Evolutionary conservation across 768 basidiomycete genomes (phyloP).

Genomic region (Naganishia vaughanmartiniae): DNA sequence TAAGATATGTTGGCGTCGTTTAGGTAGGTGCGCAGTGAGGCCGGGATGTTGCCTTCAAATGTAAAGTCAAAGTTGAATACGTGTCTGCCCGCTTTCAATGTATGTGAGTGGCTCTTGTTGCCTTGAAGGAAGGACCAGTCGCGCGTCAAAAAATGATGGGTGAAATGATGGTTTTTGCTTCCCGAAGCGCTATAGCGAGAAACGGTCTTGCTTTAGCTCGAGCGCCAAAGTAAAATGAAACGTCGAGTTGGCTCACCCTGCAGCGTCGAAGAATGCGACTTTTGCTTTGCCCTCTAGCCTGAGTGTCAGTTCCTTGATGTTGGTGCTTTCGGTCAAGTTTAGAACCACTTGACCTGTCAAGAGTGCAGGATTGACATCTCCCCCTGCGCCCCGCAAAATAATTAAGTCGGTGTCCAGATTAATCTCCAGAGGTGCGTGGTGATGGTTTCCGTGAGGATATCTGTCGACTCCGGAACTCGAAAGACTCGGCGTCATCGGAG

Average conservation of each 20-base stretch:
- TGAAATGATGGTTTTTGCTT: conserved; percentile 51
- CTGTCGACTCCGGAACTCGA: conserved; percentile 16
- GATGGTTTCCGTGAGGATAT: conserved; percentile 24
- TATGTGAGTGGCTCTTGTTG: conserved; percentile 72
- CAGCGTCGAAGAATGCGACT: conserved; percentile 58
- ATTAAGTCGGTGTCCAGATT: conserved; percentile 68
- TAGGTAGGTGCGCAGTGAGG: conserved; percentile 62
- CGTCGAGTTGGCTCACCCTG: conserved; percentile 40
- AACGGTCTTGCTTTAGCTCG: conserved; percentile 12
- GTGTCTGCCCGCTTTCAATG: conserved; percentile 93
- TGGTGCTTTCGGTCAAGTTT: conserved; percentile 73
- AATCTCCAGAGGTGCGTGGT: conserved; percentile 61
- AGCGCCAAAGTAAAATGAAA: too few relatives aligned
- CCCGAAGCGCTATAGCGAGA: conserved; percentile 33
- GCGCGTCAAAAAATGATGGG: conserved; percentile 66
- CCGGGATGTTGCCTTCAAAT: conserved; percentile 80
- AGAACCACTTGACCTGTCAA: conserved; percentile 80
- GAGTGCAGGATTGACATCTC: conserved; percentile 73
- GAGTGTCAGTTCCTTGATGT: conserved; percentile 75
- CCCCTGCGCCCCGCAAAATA: conserved; percentile 72
- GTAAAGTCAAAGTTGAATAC: conserved; percentile 87
- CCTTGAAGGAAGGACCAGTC: conserved; percentile 92
- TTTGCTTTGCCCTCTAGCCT: conserved; percentile 79
- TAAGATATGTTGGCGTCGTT: conserved; percentile 69
- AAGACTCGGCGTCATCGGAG: neutral